Conservation (phyloP, 768 basidiomycete species). For the Boletus sp. region DNA sequence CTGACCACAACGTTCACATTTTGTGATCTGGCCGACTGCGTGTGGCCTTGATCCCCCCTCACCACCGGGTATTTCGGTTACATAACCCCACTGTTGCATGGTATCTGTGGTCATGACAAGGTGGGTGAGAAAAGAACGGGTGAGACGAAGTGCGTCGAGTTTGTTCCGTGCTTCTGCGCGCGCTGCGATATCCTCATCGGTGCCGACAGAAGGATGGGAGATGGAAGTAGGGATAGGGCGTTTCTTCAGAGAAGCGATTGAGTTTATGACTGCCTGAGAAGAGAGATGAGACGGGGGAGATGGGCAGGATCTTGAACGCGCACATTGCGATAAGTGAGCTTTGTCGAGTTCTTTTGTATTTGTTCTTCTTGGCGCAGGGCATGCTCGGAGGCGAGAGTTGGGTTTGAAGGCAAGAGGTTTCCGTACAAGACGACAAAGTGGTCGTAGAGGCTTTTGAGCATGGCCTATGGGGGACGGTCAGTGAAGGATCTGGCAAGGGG, state of each 20-base stretch:
- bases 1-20: constrained; percentile 77
- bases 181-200: constrained; percentile 57
- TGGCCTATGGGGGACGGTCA: constrained; percentile 42
- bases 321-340: constrained; percentile 82
- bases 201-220: constrained; percentile 74
- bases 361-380: constrained; percentile 80
- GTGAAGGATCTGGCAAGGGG: background rate
- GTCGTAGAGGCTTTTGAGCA: constrained; percentile 72
- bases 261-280: constrained; percentile 48
- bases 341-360: constrained; percentile 69
- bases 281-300: constrained; percentile 10
- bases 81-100: constrained; percentile 66
- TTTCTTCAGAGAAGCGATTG: constrained; percentile 49
- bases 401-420: constrained; percentile 47
- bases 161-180: constrained; percentile 55
- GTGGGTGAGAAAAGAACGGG: constrained; percentile 49
- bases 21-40: constrained; percentile 55
- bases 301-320: constrained; percentile 17
- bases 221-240: constrained; percentile 53
- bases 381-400: constrained; percentile 69
- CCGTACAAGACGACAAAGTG: constrained; percentile 71
- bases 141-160: constrained; percentile 51
- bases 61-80: constrained; percentile 63
- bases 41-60: constrained; percentile 62
- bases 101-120: constrained; percentile 57